These are phyloP conservation scores for Pythium aristosporum DNA, from an alignment of 352 stramenopile species.

Conservation along the genomic window DNA sequence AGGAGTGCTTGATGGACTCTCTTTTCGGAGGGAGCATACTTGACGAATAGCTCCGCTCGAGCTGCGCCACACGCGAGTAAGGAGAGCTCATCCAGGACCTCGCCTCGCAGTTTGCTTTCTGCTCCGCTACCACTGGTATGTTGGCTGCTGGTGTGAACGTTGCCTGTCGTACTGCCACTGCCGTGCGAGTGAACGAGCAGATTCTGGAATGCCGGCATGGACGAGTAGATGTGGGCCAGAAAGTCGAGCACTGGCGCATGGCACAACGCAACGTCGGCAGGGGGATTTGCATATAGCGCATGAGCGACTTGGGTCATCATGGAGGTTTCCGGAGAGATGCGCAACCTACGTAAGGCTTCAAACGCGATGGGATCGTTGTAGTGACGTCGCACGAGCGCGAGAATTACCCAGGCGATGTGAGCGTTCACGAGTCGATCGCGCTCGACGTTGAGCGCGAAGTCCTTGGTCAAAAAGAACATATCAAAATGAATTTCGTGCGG, in stretches of 20 bases:
- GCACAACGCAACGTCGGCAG: slow-evolving; percentile 11
- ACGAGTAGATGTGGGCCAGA: slow-evolving; percentile 34
- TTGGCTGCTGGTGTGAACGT: slow-evolving; percentile 1
- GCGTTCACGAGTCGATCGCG: slow-evolving; percentile 51
- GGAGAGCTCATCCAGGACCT: slow-evolving; percentile 59
- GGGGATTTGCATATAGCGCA: slow-evolving; percentile 16
- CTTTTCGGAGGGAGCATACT: slow-evolving; percentile 41
- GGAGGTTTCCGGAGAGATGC: slow-evolving; percentile 21
- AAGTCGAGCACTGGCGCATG: slow-evolving; percentile 62
- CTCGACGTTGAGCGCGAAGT: slow-evolving; percentile 70
- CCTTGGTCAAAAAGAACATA: slow-evolving; percentile 60
- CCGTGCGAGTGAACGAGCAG: slow-evolving; percentile 13
- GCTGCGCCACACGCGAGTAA: slow-evolving; percentile 47
- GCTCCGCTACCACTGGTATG: slow-evolving; percentile 15
- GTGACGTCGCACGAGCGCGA: slow-evolving; percentile 51
- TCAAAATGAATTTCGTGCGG: slow-evolving; percentile 63
- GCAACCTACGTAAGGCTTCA: slow-evolving; percentile 12
- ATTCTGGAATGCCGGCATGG: slow-evolving; percentile 20
- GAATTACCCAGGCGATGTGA: slow-evolving; percentile 51
- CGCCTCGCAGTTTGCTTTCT: slow-evolving; percentile 41
- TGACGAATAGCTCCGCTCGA: slow-evolving; percentile 37
- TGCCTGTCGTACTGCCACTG: not conserved
- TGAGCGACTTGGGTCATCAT: slow-evolving; percentile 25
- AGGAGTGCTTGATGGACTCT: slow-evolving; percentile 39
- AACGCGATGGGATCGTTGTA: slow-evolving; percentile 53